A percentile compares a stretch with the other conserved stretches of the same genome.
These are phyloP conservation scores for Arthrobotrys megalospora DNA, from an alignment of 2,329 filamentous ascomycete genomes.

Conservation along the genomic window DNA sequence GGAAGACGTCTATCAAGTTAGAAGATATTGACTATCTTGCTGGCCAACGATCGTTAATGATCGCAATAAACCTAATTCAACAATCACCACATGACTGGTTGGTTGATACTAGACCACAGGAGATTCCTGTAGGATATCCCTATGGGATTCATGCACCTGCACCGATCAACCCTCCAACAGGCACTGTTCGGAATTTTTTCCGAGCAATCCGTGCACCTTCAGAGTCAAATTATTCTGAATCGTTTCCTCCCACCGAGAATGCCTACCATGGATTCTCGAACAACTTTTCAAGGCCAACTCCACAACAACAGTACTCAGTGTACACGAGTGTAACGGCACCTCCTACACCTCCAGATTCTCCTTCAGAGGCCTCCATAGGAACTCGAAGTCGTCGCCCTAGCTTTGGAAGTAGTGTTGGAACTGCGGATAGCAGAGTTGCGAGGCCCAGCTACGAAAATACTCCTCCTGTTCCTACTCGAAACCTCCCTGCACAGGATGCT, in stretches of 20 bases:
- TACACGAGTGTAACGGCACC: constrained; percentile 30
- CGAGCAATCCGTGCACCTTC: constrained; percentile 42
- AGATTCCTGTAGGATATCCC: constrained; percentile 3
- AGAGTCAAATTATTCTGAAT: constrained; percentile 34
- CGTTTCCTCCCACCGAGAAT: constrained; percentile 16
- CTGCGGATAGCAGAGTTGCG: constrained; percentile 21
- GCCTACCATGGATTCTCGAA: constrained; percentile 9
- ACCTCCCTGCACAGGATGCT: background rate
- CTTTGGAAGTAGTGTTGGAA: constrained; percentile 30
- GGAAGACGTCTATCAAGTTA: constrained; percentile 38
- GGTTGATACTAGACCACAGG: constrained; percentile 23
- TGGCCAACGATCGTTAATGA: constrained; percentile 57
- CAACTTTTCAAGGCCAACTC: constrained; percentile 48
- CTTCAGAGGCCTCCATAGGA: constrained; percentile 40
- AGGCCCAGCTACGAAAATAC: constrained; percentile 26
- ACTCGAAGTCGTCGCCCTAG: constrained; percentile 37
- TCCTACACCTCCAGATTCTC: constrained; percentile 52
- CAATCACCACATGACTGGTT: constrained; percentile 58
- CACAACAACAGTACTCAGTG: constrained; percentile 33
- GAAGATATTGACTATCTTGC: constrained; percentile 59
- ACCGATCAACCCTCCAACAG: constrained; percentile 11
- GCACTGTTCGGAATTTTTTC: constrained; percentile 35
- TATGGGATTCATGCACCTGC: constrained; percentile 35
- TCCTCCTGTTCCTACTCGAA: constrained; percentile 21
- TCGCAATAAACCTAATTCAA: constrained; percentile 58